phyloP scores from a whole-genome alignment of 2,329 filamentous ascomycete species.

The Penicillium sp. region DNA sequence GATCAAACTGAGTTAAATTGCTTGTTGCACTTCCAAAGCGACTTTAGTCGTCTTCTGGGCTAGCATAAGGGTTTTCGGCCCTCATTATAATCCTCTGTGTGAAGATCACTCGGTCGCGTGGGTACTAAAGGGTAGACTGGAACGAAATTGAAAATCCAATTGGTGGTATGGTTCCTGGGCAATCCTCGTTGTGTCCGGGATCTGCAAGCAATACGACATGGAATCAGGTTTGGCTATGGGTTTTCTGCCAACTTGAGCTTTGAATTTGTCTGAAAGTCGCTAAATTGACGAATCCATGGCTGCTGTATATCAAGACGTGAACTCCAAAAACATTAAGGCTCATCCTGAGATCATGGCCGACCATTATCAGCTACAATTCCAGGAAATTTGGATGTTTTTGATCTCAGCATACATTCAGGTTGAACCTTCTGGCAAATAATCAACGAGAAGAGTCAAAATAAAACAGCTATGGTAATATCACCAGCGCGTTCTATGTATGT shows the following conservation, averaged over 20 bases:
- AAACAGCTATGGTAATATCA: neutral
- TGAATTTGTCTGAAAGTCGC: neutral
- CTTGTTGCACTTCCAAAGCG: slow-evolving; percentile 1
- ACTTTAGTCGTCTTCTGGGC: neutral
- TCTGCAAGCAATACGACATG: neutral
- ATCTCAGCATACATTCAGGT: neutral
- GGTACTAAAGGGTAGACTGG: neutral
- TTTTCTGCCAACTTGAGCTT: neutral
- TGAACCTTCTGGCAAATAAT: neutral
- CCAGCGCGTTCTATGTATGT: neutral
- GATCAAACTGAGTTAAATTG: neutral
- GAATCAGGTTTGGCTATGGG: neutral
- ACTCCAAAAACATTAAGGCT: neutral
- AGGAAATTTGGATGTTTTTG: neutral
- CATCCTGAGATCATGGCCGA: neutral
- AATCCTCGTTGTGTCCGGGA: neutral
- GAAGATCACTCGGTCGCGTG: neutral
- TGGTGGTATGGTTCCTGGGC: neutral
- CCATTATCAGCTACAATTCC: too few species aligned
- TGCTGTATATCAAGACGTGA: neutral
- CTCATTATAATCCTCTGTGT: neutral
- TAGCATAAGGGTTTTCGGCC: neutral
- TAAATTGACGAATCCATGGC: neutral
- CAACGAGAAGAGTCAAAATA: too few species aligned
- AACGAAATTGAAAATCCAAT: neutral